Conservation (phyloP, 2,329 filamentous ascomycete species). For the Fusarium acutatum region DNA sequence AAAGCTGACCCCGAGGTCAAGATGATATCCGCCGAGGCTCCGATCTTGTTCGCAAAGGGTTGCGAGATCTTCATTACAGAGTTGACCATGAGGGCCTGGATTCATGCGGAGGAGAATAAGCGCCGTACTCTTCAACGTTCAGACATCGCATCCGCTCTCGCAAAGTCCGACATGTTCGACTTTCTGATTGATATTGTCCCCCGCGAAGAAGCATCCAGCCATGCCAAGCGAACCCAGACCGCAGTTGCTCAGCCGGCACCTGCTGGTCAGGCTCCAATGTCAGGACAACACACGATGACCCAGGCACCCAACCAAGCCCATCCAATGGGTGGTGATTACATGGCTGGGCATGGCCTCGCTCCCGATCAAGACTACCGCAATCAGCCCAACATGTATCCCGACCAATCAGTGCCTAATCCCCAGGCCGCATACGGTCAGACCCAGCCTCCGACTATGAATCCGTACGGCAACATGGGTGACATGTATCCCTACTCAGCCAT, state of each 20-base stretch:
- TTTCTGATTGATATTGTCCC: constrained; percentile 99
- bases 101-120: constrained; percentile 99
- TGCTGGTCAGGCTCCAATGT: constrained; percentile 61
- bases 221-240: constrained; percentile 76
- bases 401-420: constrained; percentile 78
- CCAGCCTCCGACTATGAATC: constrained; percentile 67
- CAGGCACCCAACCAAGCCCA: constrained; percentile 68
- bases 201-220: constrained; percentile 87
- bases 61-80: constrained; percentile 99
- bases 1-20: constrained; percentile 99
- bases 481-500: constrained; percentile 88
- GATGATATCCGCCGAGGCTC: constrained; percentile 99
- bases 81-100: constrained; percentile 99
- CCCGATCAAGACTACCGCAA: constrained; percentile 82
- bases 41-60: constrained; percentile 96
- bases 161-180: constrained; percentile 99
- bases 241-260: constrained; percentile 54
- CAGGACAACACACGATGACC: constrained; percentile 60
- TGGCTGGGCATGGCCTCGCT: constrained; percentile 69
- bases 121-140: constrained; percentile 92
- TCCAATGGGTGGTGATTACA: constrained; percentile 69
- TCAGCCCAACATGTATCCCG: constrained; percentile 82
- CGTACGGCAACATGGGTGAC: constrained; percentile 78
- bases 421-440: constrained; percentile 79
- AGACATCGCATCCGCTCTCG: constrained; percentile 93